phyloP scores from a whole-genome alignment of 208 protist genomes.

The Leishmania martiniquensis region DNA sequence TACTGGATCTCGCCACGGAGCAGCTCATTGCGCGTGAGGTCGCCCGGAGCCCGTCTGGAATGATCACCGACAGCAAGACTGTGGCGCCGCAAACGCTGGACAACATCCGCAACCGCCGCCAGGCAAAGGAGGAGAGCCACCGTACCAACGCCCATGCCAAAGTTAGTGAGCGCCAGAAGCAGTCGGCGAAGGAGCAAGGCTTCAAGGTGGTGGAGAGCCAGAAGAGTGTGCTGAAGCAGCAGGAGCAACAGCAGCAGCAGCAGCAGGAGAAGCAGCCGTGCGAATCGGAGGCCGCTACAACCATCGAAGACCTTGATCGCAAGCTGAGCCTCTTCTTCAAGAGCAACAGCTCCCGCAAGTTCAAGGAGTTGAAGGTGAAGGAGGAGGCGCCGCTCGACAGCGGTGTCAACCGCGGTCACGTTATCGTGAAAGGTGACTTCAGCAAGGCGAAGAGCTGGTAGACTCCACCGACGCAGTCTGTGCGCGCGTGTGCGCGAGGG shows the following conservation, averaged over 20 bases:
- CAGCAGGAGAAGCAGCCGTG: conserved; percentile 15
- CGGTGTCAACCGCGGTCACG: conserved; percentile 30
- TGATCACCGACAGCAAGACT: conserved; percentile 61
- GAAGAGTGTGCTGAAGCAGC: conserved; percentile 23
- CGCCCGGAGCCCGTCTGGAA: conserved; percentile 42
- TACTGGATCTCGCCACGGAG: conserved; percentile 65
- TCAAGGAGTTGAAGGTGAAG: conserved; percentile 31
- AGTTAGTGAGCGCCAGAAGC: conserved; percentile 46
- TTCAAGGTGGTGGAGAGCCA: conserved; percentile 46
- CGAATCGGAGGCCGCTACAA: conserved; percentile 14
- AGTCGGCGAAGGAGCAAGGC: conserved; percentile 52
- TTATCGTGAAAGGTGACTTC: conserved; percentile 58
- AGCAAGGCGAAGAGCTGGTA: conserved; percentile 49
- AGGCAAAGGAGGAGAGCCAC: conserved; percentile 35
- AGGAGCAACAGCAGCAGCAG: conserved; percentile 21
- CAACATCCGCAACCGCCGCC: conserved; percentile 32
- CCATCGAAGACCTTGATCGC: conserved; percentile 67
- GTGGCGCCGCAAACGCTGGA: conserved; percentile 52
- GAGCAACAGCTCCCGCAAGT: conserved; percentile 50
- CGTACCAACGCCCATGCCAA: conserved; percentile 8
- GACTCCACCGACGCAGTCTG: not conserved
- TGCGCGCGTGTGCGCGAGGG: not conserved
- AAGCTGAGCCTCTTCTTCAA: conserved; percentile 81
- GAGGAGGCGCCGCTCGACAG: conserved; percentile 31
- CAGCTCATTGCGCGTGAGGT: conserved; percentile 72